Conservation (phyloP, 345 rosid species). For the Camelina laxa region DNA sequence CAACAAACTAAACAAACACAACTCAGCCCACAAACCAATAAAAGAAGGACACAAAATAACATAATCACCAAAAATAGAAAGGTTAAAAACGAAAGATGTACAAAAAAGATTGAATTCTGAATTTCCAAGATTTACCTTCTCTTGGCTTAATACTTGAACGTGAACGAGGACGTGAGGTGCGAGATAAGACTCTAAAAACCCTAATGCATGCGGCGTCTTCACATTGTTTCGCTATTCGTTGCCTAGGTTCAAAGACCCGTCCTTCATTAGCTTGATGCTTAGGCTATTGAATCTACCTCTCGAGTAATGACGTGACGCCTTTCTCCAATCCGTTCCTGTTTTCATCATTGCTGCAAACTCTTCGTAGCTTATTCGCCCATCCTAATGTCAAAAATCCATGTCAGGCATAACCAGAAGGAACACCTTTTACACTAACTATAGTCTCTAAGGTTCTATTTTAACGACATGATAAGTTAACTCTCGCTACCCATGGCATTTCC, state of each 20-base stretch:
- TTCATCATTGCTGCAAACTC: constrained; percentile 99
- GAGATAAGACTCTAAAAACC: constrained; percentile 28
- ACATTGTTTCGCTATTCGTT: constrained; percentile 49
- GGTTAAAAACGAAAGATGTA: constrained; percentile 37
- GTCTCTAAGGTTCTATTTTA: not conserved
- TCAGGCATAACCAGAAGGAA: constrained; percentile 33
- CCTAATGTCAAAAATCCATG: constrained; percentile 53
- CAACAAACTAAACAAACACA: constrained; percentile 40
- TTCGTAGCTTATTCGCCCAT: constrained; percentile 94
- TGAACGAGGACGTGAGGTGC: constrained; percentile 26
- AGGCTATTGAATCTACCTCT: constrained; percentile 99
- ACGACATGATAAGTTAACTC: constrained; percentile 6
- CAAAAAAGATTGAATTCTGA: constrained; percentile 35
- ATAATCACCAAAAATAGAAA: constrained; percentile 32
- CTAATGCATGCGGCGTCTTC: constrained; percentile 28
- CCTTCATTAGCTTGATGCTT: constrained; percentile 96
- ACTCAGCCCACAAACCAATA: constrained; percentile 40
- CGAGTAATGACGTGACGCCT: constrained; percentile 99
- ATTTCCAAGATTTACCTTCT: constrained; percentile 38
- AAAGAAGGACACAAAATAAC: constrained; percentile 27
- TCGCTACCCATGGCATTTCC: constrained; percentile 6
- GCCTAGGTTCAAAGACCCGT: constrained; percentile 92
- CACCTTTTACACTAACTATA: constrained; percentile 11
- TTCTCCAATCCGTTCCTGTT: constrained; percentile 99
- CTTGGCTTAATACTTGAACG: constrained; percentile 35